phyloP scores from a whole-genome alignment of 306 rosid species.

The Cotoneaster glaucophyllus region DNA sequence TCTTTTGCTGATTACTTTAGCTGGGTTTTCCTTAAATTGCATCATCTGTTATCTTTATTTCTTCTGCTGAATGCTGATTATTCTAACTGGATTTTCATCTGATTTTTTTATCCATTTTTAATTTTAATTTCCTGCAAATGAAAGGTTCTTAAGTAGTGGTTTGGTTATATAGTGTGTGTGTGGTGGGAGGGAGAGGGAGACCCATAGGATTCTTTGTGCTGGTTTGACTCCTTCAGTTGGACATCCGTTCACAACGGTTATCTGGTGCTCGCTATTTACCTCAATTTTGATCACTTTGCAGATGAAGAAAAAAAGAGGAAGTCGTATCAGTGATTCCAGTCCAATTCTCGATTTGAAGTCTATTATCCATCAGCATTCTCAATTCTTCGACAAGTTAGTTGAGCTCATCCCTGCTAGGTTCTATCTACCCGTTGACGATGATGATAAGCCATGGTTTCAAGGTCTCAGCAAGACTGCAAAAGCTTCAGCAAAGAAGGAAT shows the following conservation, averaged over 20 bases:
- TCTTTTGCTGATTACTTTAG: background rate
- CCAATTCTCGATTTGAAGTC: slow-evolving; percentile 34
- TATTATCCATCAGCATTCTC: slow-evolving; percentile 45
- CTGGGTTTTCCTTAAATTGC: background rate
- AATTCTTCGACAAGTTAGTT: slow-evolving; percentile 69
- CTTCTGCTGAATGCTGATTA: background rate
- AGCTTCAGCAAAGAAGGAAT: slow-evolving; percentile 58
- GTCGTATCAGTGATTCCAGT: slow-evolving; percentile 1
- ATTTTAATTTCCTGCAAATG: background rate
- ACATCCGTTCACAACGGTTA: background rate
- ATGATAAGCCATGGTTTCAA: slow-evolving; percentile 78
- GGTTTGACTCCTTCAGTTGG: background rate
- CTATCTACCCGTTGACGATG: slow-evolving; percentile 50
- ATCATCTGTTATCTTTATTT: no score
- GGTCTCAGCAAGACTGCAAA: slow-evolving; percentile 64
- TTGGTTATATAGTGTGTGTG: background rate
- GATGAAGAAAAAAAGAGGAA: slow-evolving; percentile 51
- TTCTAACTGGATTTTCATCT: background rate
- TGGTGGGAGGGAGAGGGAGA: no score
- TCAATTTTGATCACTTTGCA: background rate
- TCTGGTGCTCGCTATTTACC: background rate
- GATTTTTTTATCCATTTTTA: background rate
- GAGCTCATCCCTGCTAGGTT: slow-evolving; percentile 82
- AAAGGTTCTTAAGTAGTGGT: background rate
- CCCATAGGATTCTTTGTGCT: background rate